Percentiles rank a stretch among this genome's conserved stretches.
phyloP scores from a whole-genome alignment of 306 rosid species.

The Neltuma alba region DNA sequence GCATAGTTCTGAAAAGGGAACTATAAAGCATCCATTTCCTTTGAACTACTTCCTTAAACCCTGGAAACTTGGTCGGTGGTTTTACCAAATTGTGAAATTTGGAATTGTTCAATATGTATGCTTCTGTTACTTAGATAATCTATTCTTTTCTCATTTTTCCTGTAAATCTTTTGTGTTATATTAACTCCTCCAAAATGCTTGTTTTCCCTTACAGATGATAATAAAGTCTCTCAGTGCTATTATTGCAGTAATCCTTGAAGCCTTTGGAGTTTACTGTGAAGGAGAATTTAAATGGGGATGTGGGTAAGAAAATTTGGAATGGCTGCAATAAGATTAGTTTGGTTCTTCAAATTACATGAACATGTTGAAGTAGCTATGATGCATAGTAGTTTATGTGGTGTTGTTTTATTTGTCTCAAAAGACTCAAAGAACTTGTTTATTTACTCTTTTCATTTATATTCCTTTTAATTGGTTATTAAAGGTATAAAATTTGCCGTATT shows the following conservation, averaged over 20 bases:
- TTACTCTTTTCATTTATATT: not conserved
- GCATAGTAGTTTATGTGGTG: slow-evolving; percentile 10
- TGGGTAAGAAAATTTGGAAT: slow-evolving; percentile 68
- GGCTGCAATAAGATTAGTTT: slow-evolving; percentile 20
- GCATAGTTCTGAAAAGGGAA: slow-evolving; percentile 60
- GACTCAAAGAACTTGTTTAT: not conserved
- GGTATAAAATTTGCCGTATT: not conserved
- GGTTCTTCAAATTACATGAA: slow-evolving; percentile 12
- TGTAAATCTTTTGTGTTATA: slow-evolving; percentile 26
- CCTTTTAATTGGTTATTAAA: not conserved
- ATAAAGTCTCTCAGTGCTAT: slow-evolving; percentile 83
- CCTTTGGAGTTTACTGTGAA: slow-evolving; percentile 87
- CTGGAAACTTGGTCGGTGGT: slow-evolving; percentile 85
- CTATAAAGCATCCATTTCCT: slow-evolving; percentile 85
- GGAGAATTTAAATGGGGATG: slow-evolving; percentile 91
- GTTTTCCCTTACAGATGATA: slow-evolving; percentile 74
- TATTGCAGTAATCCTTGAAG: slow-evolving; percentile 87
- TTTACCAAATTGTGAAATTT: slow-evolving; percentile 88
- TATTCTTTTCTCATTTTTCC: slow-evolving; percentile 10
- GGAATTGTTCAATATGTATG: slow-evolving; percentile 99
- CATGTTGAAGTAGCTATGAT: not conserved
- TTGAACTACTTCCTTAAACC: slow-evolving; percentile 79
- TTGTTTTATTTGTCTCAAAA: not conserved
- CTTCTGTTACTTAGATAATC: slow-evolving; percentile 31
- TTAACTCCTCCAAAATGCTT: slow-evolving; percentile 28